phyloP scores from a whole-genome alignment of 768 basidiomycete genomes.

The Hortiboletus campestris region DNA sequence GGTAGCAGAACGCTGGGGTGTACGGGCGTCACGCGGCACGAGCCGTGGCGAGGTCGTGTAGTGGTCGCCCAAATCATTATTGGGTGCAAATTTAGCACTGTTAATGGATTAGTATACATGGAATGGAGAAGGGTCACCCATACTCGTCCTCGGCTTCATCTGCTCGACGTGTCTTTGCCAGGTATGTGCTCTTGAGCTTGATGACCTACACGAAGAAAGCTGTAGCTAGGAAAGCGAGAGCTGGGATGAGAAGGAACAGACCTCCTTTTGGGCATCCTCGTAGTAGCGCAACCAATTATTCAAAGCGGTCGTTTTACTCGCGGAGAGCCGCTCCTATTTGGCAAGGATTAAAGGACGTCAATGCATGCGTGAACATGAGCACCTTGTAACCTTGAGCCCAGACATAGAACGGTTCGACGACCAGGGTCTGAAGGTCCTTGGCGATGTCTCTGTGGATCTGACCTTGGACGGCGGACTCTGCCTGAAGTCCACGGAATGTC shows the following conservation, averaged over 20 bases:
- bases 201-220: constrained; percentile 36
- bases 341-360: constrained; percentile 14
- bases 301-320: constrained; percentile 55
- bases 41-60: constrained; percentile 80
- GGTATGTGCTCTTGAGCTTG: constrained; percentile 74
- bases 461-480: constrained; percentile 71
- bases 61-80: constrained; percentile 57
- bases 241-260: constrained; percentile 29
- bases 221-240: background rate
- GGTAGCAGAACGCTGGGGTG: constrained; percentile 65
- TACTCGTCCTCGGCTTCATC: constrained; percentile 96
- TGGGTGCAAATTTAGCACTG: constrained; percentile 88
- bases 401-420: constrained; percentile 74
- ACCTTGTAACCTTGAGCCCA: constrained; percentile 82
- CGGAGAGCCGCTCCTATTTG: constrained; percentile 56
- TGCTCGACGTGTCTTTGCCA: constrained; percentile 75
- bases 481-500: constrained; percentile 77
- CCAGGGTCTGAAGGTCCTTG: constrained; percentile 70
- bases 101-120: constrained; percentile 9
- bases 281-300: constrained; percentile 70
- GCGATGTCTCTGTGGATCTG: constrained; percentile 69
- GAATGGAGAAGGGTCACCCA: constrained; percentile 30
- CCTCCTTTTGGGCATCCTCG: constrained; percentile 65
- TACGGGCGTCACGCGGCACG: constrained; percentile 52
- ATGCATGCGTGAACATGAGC: constrained; percentile 1